These are phyloP conservation scores for Arthroderma sp. DNA, from an alignment of 2,329 filamentous ascomycete genomes.

Conservation along the genomic window DNA sequence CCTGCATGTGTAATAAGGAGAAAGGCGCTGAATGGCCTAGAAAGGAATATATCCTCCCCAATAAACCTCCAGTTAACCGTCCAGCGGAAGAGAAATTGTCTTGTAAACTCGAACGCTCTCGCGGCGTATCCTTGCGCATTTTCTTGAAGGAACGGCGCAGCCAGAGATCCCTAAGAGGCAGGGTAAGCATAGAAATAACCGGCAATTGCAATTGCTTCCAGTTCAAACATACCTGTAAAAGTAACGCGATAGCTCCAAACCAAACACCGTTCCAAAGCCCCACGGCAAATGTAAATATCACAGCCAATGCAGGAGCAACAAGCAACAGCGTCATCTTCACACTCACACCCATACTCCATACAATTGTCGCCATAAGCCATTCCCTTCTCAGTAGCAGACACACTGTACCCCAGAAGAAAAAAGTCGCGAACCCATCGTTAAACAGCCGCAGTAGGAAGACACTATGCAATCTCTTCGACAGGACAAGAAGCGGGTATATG, in stretches of 20 bases:
- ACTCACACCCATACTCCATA: conserved; percentile 69
- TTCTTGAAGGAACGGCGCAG: conserved; percentile 51
- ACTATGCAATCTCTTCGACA: conserved; percentile 87
- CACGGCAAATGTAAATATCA: conserved; percentile 60
- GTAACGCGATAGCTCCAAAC: conserved; percentile 56
- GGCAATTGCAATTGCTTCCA: background rate
- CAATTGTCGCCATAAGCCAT: conserved; percentile 59
- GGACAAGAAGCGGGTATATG: conserved; percentile 67
- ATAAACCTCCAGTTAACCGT: conserved; percentile 98
- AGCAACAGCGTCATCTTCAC: conserved; percentile 91
- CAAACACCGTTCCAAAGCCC: conserved; percentile 54
- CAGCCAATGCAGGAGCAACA: conserved; percentile 63
- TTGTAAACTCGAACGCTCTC: conserved; percentile 78
- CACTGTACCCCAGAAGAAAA: conserved; percentile 74
- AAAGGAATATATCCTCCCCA: conserved; percentile 69
- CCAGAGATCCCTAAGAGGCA: conserved; percentile 35
- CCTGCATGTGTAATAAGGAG: conserved; percentile 53
- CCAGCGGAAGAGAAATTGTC: conserved; percentile 93
- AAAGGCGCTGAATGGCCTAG: conserved; percentile 50
- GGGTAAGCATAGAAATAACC: background rate
- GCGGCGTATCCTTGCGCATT: conserved; percentile 61
- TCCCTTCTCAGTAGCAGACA: conserved; percentile 59
- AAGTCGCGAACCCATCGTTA: conserved; percentile 82
- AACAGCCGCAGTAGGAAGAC: conserved; percentile 87
- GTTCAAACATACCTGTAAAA: conserved; percentile 53